Conservation (phyloP, 2,329 filamentous ascomycete genomes). For the Mycosphaerella arachidis region DNA sequence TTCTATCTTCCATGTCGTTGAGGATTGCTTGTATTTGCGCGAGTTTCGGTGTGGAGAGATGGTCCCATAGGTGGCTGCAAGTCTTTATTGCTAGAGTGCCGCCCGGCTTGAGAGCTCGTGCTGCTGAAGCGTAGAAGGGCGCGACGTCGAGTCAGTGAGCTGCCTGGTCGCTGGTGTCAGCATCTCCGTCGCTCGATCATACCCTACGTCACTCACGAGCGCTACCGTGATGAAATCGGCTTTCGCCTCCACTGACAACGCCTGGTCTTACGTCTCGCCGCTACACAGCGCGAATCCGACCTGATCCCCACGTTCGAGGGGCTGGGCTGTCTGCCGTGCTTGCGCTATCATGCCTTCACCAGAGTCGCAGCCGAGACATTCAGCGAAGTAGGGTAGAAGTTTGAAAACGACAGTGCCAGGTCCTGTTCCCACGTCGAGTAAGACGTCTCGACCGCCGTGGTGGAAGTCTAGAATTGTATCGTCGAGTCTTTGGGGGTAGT, state of each 20-base stretch:
- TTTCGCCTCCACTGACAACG: conserved; percentile 5
- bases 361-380: conserved; percentile 50
- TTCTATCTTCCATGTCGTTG: conserved; percentile 35
- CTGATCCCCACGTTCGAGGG: conserved; percentile 3
- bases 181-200: neutral
- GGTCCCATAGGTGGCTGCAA: conserved; percentile 28
- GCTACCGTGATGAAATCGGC: conserved; percentile 25
- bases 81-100: conserved; percentile 54
- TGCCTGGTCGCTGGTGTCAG: conserved; percentile 5
- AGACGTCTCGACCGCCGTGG: conserved; percentile 38
- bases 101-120: conserved; percentile 46
- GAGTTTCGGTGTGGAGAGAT: conserved; percentile 38
- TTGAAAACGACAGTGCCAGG: conserved; percentile 49
- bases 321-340: conserved; percentile 33
- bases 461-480: conserved; percentile 47
- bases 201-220: conserved; percentile 4
- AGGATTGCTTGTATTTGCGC: conserved; percentile 42
- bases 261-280: conserved; percentile 17
- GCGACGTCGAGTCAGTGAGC: conserved; percentile 56
- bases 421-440: conserved; percentile 55
- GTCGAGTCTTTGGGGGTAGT: conserved; percentile 48
- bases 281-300: conserved; percentile 11
- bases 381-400: conserved; percentile 45
- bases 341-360: conserved; percentile 51
- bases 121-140: conserved; percentile 47